Conservation (phyloP, 2,329 filamentous ascomycete species). For the Stagonosporopsis rhizophila region DNA sequence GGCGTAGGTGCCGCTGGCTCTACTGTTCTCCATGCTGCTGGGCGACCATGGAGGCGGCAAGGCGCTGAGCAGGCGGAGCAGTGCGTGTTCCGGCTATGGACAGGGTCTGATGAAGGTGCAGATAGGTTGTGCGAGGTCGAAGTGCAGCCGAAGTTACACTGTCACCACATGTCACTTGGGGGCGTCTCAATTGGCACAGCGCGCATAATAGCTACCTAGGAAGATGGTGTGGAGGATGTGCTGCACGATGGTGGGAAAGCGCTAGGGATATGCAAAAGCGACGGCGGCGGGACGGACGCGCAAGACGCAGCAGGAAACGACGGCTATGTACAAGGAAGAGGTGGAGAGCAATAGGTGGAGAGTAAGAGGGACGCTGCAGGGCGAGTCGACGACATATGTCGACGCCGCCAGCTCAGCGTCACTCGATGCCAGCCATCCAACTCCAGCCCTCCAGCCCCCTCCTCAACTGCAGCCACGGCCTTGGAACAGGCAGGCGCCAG, state of each 20-base stretch:
- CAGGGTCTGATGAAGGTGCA: constrained; percentile 10
- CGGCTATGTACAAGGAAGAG: constrained; percentile 32
- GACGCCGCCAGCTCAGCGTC: constrained; percentile 26
- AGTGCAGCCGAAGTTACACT: constrained; percentile 27
- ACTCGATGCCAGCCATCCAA: constrained; percentile 20
- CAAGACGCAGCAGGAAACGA: neutral
- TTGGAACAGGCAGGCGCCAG: constrained; percentile 3
- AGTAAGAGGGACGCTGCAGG: constrained; percentile 13
- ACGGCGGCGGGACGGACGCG: constrained; percentile 14
- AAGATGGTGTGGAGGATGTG: constrained; percentile 17
- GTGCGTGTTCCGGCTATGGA: neutral
- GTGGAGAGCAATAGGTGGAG: constrained; percentile 14
- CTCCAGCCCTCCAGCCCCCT: constrained; percentile 2
- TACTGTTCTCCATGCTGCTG: constrained; percentile 42
- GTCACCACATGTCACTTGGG: constrained; percentile 28
- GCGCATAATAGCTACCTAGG: constrained; percentile 34
- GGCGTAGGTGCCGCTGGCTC: constrained; percentile 25
- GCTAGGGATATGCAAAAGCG: constrained; percentile 13
- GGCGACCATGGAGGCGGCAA: constrained; percentile 27
- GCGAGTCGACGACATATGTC: constrained; percentile 21
- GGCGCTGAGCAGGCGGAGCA: constrained; percentile 6
- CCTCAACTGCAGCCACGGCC: neutral
- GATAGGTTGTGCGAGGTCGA: constrained; percentile 20
- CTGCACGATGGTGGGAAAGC: constrained; percentile 4
- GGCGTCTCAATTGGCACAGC: constrained; percentile 20